Evolutionary conservation across 352 stramenopile species (phyloP).

Genomic region (Phytophthora colocasiae): DNA sequence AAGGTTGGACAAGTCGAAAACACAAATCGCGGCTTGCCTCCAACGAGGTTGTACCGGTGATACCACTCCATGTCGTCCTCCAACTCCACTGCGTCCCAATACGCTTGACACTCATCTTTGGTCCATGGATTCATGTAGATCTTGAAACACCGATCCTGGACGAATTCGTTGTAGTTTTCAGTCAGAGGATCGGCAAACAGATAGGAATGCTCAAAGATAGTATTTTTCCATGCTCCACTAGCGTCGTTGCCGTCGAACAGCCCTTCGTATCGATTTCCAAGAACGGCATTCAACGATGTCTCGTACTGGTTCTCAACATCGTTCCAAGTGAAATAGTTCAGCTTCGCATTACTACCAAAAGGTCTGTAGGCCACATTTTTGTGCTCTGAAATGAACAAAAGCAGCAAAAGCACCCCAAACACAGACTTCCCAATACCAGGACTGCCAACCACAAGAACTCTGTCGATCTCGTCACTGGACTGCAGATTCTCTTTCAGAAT

Average conservation of each 20-base stretch:
- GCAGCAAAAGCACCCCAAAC: slow-evolving; percentile 28
- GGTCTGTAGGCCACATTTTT: slow-evolving; percentile 32
- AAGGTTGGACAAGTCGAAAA: slow-evolving; percentile 10
- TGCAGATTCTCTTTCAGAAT: slow-evolving; percentile 8
- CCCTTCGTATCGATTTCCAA: slow-evolving; percentile 12
- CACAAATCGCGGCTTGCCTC: slow-evolving; percentile 32
- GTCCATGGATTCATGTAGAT: slow-evolving; percentile 44
- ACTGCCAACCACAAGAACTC: slow-evolving; percentile 26
- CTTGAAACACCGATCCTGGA: slow-evolving; percentile 30
- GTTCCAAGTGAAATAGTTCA: slow-evolving; percentile 25
- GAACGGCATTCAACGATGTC: background rate
- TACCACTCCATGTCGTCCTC: slow-evolving; percentile 30
- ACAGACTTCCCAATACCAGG: slow-evolving; percentile 31
- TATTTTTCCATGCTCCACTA: too few relatives aligned
- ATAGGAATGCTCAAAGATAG: too few relatives aligned
- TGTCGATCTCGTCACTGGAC: background rate
- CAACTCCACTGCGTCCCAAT: slow-evolving; percentile 18
- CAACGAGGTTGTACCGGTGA: slow-evolving; percentile 34
- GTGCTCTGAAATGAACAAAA: slow-evolving; percentile 25
- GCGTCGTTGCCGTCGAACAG: slow-evolving; percentile 20
- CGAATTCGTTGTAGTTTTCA: slow-evolving; percentile 32
- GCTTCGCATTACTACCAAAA: background rate
- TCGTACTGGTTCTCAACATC: slow-evolving; percentile 1
- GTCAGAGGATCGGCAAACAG: too few relatives aligned
- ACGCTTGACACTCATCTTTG: slow-evolving; percentile 27